phyloP scores from a whole-genome alignment of 176 grass and related monocot genomes.

The Oropetium thomaeum region DNA sequence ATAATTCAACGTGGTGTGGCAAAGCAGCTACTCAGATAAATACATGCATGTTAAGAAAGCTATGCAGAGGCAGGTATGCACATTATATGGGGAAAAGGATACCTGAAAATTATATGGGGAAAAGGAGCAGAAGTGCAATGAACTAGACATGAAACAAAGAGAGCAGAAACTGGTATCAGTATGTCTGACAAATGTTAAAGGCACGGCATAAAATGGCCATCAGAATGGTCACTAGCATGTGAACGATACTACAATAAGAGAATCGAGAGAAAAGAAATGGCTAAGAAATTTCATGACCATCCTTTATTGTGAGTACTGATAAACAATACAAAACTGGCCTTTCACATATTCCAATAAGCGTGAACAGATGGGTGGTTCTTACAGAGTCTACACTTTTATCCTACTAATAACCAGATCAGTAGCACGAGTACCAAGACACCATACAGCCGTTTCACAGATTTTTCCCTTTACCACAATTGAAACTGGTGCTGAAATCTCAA shows the following conservation, averaged over 20 bases:
- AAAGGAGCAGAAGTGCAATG: not conserved
- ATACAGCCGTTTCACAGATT: not conserved
- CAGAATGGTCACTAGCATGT: not conserved
- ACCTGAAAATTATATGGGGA: too few relatives aligned
- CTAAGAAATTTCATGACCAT: not conserved
- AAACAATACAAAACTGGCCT: not conserved
- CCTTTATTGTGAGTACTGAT: not conserved
- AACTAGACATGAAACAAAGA: not conserved
- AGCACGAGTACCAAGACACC: not conserved
- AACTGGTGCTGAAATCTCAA: too few relatives aligned
- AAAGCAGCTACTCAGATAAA: not conserved
- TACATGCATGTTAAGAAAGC: not conserved
- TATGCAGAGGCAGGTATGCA: not conserved
- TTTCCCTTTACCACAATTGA: too few relatives aligned
- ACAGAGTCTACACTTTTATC: not conserved
- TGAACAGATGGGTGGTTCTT: not conserved
- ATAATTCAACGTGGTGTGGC: not conserved
- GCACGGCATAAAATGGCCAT: not conserved
- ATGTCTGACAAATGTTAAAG: not conserved
- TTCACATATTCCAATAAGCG: not conserved
- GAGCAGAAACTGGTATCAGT: not conserved
- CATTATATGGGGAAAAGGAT: too few relatives aligned
- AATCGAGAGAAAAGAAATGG: not conserved
- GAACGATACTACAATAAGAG: not conserved
- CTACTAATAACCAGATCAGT: not conserved